A percentile compares a stretch with the other conserved stretches of the same genome.
These are phyloP conservation scores for Carpinus viminea DNA, from an alignment of 306 rosid species.

Conservation along the genomic window DNA sequence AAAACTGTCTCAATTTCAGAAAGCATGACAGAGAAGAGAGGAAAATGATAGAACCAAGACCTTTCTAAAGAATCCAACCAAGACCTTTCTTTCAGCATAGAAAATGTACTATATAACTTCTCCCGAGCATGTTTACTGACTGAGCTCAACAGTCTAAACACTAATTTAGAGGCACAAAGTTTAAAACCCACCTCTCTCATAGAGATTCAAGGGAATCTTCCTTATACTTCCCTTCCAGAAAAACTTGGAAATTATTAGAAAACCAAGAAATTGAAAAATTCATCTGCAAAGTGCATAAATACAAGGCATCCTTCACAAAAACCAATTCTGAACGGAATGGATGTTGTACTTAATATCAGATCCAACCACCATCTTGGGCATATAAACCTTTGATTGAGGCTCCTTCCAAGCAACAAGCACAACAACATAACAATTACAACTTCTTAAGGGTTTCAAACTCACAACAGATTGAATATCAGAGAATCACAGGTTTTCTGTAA, in stretches of 20 bases:
- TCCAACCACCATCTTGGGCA: slow-evolving; percentile 10
- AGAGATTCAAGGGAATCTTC: background rate
- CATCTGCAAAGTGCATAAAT: slow-evolving; percentile 9
- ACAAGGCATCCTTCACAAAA: slow-evolving; percentile 8
- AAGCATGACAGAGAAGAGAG: background rate
- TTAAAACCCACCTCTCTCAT: background rate
- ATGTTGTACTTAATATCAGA: background rate
- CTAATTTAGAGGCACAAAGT: background rate
- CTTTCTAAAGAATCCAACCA: background rate
- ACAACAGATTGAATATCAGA: slow-evolving; percentile 4
- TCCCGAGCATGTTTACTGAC: background rate
- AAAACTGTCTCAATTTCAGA: background rate
- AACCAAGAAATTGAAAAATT: background rate
- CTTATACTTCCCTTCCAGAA: background rate
- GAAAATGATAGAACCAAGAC: background rate
- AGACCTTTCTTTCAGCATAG: background rate
- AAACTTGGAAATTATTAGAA: background rate
- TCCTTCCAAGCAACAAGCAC: slow-evolving; percentile 16
- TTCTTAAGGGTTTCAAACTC: background rate
- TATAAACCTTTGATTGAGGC: slow-evolving; percentile 1
- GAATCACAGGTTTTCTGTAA: slow-evolving; percentile 7
- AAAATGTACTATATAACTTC: background rate
- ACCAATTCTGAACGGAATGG: slow-evolving; percentile 20
- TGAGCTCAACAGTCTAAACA: background rate
- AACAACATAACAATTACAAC: slow-evolving; percentile 3